These are phyloP conservation scores for Dioscorea cayenensis DNA, from an alignment of 116 monocot genomes.

Conservation along the genomic window DNA sequence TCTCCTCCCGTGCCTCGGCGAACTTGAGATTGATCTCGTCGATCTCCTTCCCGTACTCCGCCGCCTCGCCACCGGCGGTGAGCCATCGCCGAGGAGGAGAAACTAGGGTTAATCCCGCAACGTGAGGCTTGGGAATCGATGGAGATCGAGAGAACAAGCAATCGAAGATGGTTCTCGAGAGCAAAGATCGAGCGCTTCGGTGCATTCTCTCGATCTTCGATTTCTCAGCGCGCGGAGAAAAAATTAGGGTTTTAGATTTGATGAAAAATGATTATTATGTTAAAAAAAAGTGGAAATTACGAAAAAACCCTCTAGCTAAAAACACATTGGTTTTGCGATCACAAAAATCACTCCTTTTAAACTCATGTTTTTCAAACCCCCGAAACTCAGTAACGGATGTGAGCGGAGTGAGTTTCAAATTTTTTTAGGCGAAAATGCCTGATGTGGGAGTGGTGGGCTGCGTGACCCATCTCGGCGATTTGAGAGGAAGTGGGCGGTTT, in stretches of 20 bases:
- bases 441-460: no score
- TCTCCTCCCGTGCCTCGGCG: constrained; percentile 95
- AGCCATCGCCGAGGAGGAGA: background rate
- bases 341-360: no score
- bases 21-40: constrained; percentile 98
- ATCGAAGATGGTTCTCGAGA: constrained; percentile 1
- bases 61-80: background rate
- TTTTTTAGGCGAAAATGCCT: no score
- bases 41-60: constrained; percentile 49
- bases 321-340: no score
- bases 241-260: background rate
- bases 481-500: no score
- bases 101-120: background rate
- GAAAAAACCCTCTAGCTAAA: no score
- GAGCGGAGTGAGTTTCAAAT: no score
- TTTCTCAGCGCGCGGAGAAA: background rate
- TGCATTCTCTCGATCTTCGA: background rate
- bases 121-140: background rate
- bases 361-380: no score
- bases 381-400: no score
- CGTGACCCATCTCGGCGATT: no score
- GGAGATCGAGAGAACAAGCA: constrained; percentile 1
- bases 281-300: no score
- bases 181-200: background rate
- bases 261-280: background rate